Percentiles rank a stretch among this genome's conserved stretches.
phyloP scores from a whole-genome alignment of 148 eudicot genomes.

The Vaccinium corymbosum region DNA sequence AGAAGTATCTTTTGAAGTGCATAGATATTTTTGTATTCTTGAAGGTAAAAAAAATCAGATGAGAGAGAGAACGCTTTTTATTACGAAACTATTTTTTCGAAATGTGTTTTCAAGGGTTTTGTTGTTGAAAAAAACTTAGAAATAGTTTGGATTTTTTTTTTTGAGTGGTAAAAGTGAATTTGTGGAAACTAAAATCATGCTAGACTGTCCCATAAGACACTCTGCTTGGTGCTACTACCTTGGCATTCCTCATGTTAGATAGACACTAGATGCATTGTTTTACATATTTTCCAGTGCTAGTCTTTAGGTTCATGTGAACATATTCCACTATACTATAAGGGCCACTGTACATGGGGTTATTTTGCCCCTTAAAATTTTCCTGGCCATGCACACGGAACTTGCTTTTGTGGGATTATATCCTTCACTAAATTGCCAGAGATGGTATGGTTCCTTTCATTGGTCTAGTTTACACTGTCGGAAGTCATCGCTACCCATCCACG shows the following conservation, averaged over 20 bases:
- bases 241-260: constrained; percentile 17
- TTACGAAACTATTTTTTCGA: neutral
- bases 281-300: neutral
- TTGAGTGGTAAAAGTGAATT: neutral
- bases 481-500: constrained; percentile 72
- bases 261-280: constrained; percentile 18
- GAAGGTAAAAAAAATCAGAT: neutral
- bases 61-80: neutral
- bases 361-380: neutral
- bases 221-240: constrained; percentile 9
- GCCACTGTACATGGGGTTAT: constrained; percentile 7
- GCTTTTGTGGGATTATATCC: constrained; percentile 24
- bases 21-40: neutral
- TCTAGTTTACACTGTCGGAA: constrained; percentile 44
- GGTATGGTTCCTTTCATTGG: constrained; percentile 47
- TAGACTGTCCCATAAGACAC: neutral
- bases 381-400: constrained; percentile 16
- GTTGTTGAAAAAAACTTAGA: neutral
- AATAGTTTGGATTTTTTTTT: neutral
- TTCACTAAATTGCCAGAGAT: constrained; percentile 29
- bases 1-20: neutral
- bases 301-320: constrained; percentile 5
- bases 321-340: neutral
- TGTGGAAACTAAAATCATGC: neutral
- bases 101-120: neutral